Conservation (phyloP, 2,329 filamentous ascomycete genomes). For the Trichoderma lentiforme region DNA sequence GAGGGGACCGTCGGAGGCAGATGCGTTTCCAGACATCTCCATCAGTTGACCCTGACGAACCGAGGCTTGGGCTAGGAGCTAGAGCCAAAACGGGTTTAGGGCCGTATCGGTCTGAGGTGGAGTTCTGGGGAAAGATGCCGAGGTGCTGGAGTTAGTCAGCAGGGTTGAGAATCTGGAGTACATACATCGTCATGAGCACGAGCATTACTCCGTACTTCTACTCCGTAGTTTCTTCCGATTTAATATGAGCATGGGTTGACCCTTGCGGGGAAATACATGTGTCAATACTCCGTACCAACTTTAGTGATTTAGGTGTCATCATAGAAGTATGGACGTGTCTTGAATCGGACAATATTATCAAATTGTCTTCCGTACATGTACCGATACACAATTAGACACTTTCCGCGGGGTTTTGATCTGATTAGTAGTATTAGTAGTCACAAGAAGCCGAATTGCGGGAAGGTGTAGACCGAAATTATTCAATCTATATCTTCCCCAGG, state of each 20-base stretch:
- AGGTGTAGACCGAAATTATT: neutral
- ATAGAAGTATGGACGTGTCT: neutral
- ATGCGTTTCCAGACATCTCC: slow-evolving; percentile 1
- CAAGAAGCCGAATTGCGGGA: neutral
- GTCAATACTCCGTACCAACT: neutral
- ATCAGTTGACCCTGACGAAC: slow-evolving; percentile 13
- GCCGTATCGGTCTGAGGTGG: neutral
- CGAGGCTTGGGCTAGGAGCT: slow-evolving; percentile 17
- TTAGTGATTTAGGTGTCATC: neutral
- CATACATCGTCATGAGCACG: neutral
- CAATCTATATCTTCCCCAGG: neutral
- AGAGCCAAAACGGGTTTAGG: neutral
- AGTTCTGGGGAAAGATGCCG: slow-evolving; percentile 17
- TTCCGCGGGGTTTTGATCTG: neutral
- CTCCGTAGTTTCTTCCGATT: neutral
- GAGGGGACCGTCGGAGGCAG: slow-evolving; percentile 14
- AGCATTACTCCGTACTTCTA: neutral
- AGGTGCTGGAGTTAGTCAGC: slow-evolving; percentile 12
- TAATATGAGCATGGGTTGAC: neutral
- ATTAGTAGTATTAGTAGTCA: neutral
- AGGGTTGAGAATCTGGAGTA: neutral
- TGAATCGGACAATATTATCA: neutral
- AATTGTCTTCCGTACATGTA: neutral
- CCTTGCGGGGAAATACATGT: neutral
- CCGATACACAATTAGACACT: neutral